Conservation (phyloP, 495 filamentous ascomycete genomes). For the Penicillium cosmopolitanum region DNA sequence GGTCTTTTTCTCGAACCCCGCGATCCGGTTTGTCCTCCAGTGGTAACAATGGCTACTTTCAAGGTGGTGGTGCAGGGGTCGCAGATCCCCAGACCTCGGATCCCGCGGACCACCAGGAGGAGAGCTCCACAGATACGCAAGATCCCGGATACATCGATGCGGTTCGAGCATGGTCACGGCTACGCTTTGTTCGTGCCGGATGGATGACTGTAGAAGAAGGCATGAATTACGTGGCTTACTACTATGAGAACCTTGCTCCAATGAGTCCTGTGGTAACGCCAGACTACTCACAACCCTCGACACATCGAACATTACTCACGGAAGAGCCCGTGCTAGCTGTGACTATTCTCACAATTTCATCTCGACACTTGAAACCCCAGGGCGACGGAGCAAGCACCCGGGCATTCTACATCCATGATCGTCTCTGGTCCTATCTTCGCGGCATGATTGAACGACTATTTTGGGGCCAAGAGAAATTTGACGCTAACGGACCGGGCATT, state of each 20-base stretch:
- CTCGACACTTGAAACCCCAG: slow-evolving; percentile 76
- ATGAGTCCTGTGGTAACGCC: slow-evolving; percentile 90
- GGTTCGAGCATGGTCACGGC: slow-evolving; percentile 82
- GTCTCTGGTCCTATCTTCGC: slow-evolving; percentile 92
- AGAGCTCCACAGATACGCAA: slow-evolving; percentile 28
- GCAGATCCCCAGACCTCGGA: slow-evolving; percentile 38
- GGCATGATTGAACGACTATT: slow-evolving; percentile 93
- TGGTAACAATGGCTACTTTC: slow-evolving; percentile 34
- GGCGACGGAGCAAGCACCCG: slow-evolving; percentile 83
- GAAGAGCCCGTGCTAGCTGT: slow-evolving; percentile 92
- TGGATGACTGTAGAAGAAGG: slow-evolving; percentile 96
- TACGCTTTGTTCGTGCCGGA: slow-evolving; percentile 90
- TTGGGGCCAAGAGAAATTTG: slow-evolving; percentile 95
- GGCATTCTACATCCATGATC: slow-evolving; percentile 89
- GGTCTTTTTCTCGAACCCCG: slow-evolving; percentile 41
- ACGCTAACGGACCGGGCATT: slow-evolving; percentile 81
- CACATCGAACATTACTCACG: slow-evolving; percentile 75
- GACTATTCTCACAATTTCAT: slow-evolving; percentile 87
- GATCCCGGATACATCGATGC: slow-evolving; percentile 59
- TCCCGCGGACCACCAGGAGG: slow-evolving; percentile 32
- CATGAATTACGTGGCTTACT: slow-evolving; percentile 92
- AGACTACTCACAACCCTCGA: slow-evolving; percentile 73
- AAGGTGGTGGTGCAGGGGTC: slow-evolving; percentile 28
- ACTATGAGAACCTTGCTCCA: slow-evolving; percentile 85
- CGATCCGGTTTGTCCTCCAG: slow-evolving; percentile 37